Evolutionary conservation across 2,329 filamentous ascomycete genomes (phyloP).

Genomic region (Cordyceps fumosorosea): DNA sequence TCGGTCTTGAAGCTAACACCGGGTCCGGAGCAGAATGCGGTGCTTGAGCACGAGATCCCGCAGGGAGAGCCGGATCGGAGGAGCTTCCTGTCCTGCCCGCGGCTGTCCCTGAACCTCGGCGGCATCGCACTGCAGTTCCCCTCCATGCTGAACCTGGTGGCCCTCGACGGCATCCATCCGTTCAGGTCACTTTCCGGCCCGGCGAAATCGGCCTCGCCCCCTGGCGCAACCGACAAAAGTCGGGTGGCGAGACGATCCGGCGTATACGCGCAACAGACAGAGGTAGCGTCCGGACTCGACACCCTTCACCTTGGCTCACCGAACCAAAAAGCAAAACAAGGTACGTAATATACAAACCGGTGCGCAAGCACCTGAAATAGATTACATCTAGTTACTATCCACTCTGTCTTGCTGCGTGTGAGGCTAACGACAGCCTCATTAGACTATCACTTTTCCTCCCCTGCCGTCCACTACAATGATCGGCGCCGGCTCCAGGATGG

Average conservation of each 20-base stretch:
- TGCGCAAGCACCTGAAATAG: too few relatives aligned
- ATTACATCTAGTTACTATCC: not conserved
- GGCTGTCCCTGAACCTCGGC: conserved; percentile 28
- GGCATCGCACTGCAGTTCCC: conserved; percentile 20
- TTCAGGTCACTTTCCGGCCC: not conserved
- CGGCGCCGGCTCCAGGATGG: not conserved
- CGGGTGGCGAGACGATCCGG: not conserved
- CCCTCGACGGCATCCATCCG: not conserved
- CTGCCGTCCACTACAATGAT: not conserved
- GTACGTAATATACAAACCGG: not conserved
- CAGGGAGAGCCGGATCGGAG: not conserved
- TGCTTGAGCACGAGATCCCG: not conserved
- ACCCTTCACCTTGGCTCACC: not conserved
- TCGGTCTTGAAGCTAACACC: not conserved
- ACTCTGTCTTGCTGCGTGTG: not conserved
- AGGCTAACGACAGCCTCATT: not conserved
- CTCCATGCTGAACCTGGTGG: conserved; percentile 19
- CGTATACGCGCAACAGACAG: not conserved
- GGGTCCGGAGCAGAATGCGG: not conserved
- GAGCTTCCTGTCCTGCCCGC: conserved; percentile 18
- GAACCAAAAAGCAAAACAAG: not conserved
- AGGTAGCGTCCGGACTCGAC: too few relatives aligned
- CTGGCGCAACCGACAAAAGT: not conserved
- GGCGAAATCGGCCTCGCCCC: not conserved
- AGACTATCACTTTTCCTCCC: not conserved